These are phyloP conservation scores for Dichomitus squalens DNA, from an alignment of 1,284 basidiomycete species.

Conservation along the genomic window DNA sequence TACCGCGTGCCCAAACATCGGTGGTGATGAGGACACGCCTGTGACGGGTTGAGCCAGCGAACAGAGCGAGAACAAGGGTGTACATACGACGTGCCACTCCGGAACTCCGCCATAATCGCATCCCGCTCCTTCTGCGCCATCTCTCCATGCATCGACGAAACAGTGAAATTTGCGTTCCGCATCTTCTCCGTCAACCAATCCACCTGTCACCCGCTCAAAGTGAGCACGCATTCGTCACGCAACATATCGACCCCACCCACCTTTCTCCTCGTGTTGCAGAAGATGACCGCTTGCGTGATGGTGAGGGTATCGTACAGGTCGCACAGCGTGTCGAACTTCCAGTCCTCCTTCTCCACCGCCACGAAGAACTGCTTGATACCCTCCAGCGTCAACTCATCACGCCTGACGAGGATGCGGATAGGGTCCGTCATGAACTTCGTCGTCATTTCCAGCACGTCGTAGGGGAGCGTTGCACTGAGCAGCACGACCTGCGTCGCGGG, in stretches of 20 bases:
- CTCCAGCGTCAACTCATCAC: constrained; percentile 99
- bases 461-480: constrained; percentile 93
- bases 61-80: neutral
- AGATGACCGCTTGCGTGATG: constrained; percentile 99
- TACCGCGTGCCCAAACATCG: constrained; percentile 98
- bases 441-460: constrained; percentile 99
- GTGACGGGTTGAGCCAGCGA: constrained; percentile 8
- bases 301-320: constrained; percentile 98
- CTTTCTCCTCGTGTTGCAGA: constrained; percentile 99
- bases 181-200: constrained; percentile 99
- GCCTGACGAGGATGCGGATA: constrained; percentile 98
- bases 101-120: constrained; percentile 98
- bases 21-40: constrained; percentile 95
- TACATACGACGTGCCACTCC: constrained; percentile 87
- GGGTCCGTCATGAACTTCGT: constrained; percentile 99
- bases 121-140: constrained; percentile 99
- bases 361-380: constrained; percentile 99
- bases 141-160: constrained; percentile 97
- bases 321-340: constrained; percentile 99
- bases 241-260: constrained; percentile 40
- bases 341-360: constrained; percentile 99
- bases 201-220: constrained; percentile 54
- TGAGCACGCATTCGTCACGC: neutral
- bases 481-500: constrained; percentile 98
- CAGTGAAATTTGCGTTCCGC: constrained; percentile 95